These are phyloP conservation scores for Lactarius sanguifluus DNA, from an alignment of 768 basidiomycete species.

Conservation along the genomic window DNA sequence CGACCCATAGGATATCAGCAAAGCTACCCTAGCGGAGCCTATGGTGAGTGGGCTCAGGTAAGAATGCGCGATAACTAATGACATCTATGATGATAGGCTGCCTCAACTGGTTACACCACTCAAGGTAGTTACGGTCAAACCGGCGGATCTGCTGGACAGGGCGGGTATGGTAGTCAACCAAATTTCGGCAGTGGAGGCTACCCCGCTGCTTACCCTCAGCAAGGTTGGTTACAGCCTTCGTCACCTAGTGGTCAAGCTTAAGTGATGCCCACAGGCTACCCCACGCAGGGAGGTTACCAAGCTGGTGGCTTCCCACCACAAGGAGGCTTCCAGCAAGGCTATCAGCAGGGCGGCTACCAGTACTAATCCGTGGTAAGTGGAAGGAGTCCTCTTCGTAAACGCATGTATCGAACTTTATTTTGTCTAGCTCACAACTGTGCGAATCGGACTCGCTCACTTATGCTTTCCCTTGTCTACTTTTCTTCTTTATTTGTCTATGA, in stretches of 20 bases:
- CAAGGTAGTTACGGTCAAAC: slow-evolving; percentile 32
- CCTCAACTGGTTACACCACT: slow-evolving; percentile 34
- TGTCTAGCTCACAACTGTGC: slow-evolving; percentile 6
- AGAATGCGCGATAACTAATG: neutral
- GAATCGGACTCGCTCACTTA: slow-evolving; percentile 16
- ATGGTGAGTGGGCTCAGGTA: slow-evolving; percentile 26
- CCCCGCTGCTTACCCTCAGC: slow-evolving; percentile 9
- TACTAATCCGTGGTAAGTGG: slow-evolving; percentile 29
- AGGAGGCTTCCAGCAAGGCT: slow-evolving; percentile 27
- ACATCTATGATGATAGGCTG: slow-evolving; percentile 2
- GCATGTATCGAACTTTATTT: neutral
- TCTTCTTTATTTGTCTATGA: slow-evolving; percentile 22
- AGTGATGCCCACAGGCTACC: neutral
- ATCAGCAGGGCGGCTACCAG: slow-evolving; percentile 13
- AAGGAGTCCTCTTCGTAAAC: too few relatives aligned
- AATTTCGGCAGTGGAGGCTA: slow-evolving; percentile 30
- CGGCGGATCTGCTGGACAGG: slow-evolving; percentile 36
- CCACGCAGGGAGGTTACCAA: slow-evolving; percentile 5
- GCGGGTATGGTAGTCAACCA: slow-evolving; percentile 30
- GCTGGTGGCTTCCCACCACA: slow-evolving; percentile 9
- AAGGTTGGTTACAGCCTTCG: slow-evolving; percentile 1
- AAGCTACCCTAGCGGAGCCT: slow-evolving; percentile 37
- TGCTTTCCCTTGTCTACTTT: slow-evolving; percentile 21
- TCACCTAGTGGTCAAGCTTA: neutral
- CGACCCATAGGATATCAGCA: slow-evolving; percentile 32